phyloP scores from a whole-genome alignment of 805 yeast genomes.

The Zygoascus ofunaensis region DNA sequence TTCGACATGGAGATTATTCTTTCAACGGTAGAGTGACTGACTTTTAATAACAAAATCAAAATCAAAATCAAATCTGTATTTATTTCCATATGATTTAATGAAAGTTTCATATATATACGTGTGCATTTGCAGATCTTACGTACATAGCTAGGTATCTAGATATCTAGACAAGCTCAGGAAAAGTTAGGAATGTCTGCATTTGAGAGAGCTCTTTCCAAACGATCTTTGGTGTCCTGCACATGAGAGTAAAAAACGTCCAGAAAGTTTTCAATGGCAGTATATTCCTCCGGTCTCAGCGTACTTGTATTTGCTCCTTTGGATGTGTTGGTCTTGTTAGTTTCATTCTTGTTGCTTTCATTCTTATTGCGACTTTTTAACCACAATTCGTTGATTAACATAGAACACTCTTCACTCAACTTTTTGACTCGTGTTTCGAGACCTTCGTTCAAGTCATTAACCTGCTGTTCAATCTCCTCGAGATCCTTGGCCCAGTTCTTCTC shows the following conservation, averaged over 20 bases:
- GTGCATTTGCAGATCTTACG: too few relatives aligned
- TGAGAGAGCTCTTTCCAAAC: background rate
- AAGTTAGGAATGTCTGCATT: background rate
- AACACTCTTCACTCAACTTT: slow-evolving; percentile 4
- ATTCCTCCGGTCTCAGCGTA: background rate
- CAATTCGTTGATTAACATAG: slow-evolving; percentile 2
- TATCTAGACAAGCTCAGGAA: too few relatives aligned
- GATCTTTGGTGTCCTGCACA: background rate
- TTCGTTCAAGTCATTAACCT: slow-evolving; percentile 14
- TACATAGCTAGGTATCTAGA: too few relatives aligned
- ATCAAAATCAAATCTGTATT: too few relatives aligned
- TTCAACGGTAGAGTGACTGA: slow-evolving; percentile 96
- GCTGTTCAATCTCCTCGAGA: slow-evolving; percentile 29
- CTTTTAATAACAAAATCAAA: slow-evolving; percentile 40
- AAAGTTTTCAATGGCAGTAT: background rate
- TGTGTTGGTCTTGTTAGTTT: background rate
- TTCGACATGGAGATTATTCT: slow-evolving; percentile 85
- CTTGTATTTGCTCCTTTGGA: background rate
- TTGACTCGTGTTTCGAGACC: slow-evolving; percentile 19
- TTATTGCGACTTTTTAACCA: background rate
- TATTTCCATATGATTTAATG: too few relatives aligned
- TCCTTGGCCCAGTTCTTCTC: slow-evolving; percentile 42
- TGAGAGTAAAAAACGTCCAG: background rate
- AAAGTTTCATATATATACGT: too few relatives aligned
- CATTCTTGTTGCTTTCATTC: background rate